Base-by-base conservation (phyloP, 2,329 filamentous ascomycete species). In the Neoscytalidium dimidiatum region DNA sequence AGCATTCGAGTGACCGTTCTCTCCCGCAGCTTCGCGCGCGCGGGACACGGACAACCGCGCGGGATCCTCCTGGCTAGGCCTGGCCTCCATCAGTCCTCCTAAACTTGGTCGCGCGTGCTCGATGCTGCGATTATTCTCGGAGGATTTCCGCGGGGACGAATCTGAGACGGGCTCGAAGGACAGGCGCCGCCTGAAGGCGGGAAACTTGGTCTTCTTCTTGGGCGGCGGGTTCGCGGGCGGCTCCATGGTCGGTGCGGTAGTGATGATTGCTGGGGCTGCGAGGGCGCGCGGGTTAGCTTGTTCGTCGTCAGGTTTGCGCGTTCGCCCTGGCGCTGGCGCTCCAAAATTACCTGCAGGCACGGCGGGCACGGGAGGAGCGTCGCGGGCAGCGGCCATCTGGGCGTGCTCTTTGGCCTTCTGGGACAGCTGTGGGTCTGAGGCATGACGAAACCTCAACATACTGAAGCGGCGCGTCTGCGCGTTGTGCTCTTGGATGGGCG, bases 371-470 rank as follows among this genome's bases (percentile, higher is more conserved):
- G 80, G 79, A 67, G 80, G 80, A 80, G 85, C 74, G 82, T 82
- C 81, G 64, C 57, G 44, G 23, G 44, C 52, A 19, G 53, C 31
- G 38, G 53, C 53, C 82, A 85, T 79, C 80, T 85, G 74, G 82
- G 82, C 81, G 64, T 92, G 89, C 71, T 90, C 86, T 75, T 90
- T 93, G 61, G 90, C 90, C 75, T 88, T 86, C 31, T 88, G 82
- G 11, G 92, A 92, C 67, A 98, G 81, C 77, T 97, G 93, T 58
- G 93, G 91, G 79, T 98, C 94, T 8, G 94, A 97, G 67, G 92
- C 94, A 85, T 97, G 94, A 72, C 93, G 91, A 76, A 95, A 93
- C 73, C 90, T 89, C 79, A 97, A 82, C 77, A 96, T 77, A 72
- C 84, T 88, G 76, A 89, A 88, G 64, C 86, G 81, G 69, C 84